Percentiles rank a stretch among this genome's conserved stretches.
Conservation (phyloP, 129 eudicot genomes). For the Pulicaria dysenterica region DNA sequence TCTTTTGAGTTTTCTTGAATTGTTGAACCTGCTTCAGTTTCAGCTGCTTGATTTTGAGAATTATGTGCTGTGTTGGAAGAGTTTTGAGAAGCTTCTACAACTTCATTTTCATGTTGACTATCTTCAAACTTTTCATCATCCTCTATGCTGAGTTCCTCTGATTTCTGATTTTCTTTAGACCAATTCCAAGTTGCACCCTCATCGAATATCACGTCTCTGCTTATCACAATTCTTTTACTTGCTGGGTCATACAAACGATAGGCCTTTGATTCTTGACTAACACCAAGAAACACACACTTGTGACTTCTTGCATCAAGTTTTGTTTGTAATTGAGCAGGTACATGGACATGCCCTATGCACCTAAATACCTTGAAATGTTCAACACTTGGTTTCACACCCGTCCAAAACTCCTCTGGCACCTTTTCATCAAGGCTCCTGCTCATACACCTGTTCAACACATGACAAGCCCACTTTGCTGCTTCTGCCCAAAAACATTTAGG, state of each 20-base stretch:
- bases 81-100: too few species aligned
- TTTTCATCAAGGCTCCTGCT: neutral
- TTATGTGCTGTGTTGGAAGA: too few species aligned
- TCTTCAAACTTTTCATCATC: neutral
- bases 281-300: slow-evolving; percentile 20
- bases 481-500: slow-evolving; percentile 1
- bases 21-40: neutral
- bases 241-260: slow-evolving; percentile 7
- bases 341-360: neutral
- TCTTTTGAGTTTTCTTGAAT: neutral
- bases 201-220: slow-evolving; percentile 17
- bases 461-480: slow-evolving; percentile 7
- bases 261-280: slow-evolving; percentile 20
- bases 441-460: neutral
- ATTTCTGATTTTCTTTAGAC: neutral
- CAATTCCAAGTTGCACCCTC: neutral
- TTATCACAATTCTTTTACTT: neutral
- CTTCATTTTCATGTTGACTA: neutral
- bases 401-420: slow-evolving; percentile 7
- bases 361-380: neutral
- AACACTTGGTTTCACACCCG: neutral
- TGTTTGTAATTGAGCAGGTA: slow-evolving; percentile 4
- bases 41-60: too few species aligned
- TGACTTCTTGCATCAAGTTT: slow-evolving; percentile 12
- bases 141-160: neutral